Conservation (phyloP, 805 yeast genomes). For the Ogataea zsoltii region DNA sequence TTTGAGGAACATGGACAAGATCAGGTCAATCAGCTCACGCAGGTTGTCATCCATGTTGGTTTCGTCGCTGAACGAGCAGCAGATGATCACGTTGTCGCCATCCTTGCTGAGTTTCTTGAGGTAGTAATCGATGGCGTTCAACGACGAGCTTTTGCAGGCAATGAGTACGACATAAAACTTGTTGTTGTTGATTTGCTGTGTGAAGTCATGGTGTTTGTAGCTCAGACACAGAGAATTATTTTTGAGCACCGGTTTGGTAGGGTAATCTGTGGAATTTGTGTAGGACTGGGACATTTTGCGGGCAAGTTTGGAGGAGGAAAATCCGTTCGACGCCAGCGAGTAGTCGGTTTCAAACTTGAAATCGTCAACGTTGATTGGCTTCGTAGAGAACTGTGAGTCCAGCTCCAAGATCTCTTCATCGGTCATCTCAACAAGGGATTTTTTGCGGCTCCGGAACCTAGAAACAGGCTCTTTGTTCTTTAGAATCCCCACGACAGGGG, state of each 20-base stretch:
- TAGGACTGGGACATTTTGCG: conserved; percentile 20
- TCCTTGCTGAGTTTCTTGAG: conserved; percentile 49
- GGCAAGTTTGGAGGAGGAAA: conserved; percentile 17
- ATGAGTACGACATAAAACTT: conserved; percentile 50
- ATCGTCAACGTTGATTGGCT: conserved; percentile 40
- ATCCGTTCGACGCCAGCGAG: conserved; percentile 18
- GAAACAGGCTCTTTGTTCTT: conserved; percentile 13
- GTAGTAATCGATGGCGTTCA: conserved; percentile 74
- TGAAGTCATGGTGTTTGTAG: conserved; percentile 43
- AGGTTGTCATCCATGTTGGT: conserved; percentile 23
- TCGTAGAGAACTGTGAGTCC: conserved; percentile 51
- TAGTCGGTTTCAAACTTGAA: conserved; percentile 47
- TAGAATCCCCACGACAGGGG: conserved; percentile 6
- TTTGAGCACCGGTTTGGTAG: conserved; percentile 35
- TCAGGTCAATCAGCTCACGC: conserved; percentile 43
- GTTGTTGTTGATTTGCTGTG: conserved; percentile 18
- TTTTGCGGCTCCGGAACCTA: conserved; percentile 32
- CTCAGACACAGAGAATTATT: conserved; percentile 40
- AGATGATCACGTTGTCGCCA: conserved; percentile 66
- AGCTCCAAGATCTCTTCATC: conserved; percentile 54
- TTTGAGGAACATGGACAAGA: conserved; percentile 29
- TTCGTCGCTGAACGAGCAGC: conserved; percentile 30
- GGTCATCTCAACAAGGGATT: conserved; percentile 52
- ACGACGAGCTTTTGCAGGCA: conserved; percentile 66
- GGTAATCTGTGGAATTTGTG: conserved; percentile 31